These are phyloP conservation scores for Nakazawaea laoshanensis DNA, from an alignment of 805 yeast genomes.

Conservation along the genomic window DNA sequence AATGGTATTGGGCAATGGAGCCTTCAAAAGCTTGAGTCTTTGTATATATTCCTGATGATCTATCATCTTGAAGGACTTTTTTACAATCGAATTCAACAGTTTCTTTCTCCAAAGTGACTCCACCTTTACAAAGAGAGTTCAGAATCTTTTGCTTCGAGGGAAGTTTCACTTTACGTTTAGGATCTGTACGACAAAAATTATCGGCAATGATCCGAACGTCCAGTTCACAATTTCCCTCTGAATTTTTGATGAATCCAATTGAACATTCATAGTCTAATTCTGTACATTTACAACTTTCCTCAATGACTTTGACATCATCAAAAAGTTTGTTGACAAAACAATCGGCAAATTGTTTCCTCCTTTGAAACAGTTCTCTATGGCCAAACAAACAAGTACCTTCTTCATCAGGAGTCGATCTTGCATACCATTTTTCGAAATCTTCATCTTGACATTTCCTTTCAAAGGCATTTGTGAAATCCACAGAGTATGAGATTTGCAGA, in stretches of 20 bases:
- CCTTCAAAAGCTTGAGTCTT: conserved; percentile 41
- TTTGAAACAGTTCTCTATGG: conserved; percentile 47
- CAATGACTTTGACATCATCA: conserved; percentile 34
- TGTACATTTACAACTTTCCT: conserved; percentile 57
- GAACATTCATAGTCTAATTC: conserved; percentile 67
- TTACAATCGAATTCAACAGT: conserved; percentile 28
- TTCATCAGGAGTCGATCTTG: conserved; percentile 24
- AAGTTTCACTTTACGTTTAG: conserved; percentile 14
- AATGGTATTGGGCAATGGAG: conserved; percentile 44
- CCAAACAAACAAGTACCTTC: conserved; percentile 55
- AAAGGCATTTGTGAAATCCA: conserved; percentile 55
- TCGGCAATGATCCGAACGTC: conserved; percentile 12
- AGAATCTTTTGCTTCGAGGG: conserved; percentile 19
- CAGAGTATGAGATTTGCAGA: conserved; percentile 16
- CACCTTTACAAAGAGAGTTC: conserved; percentile 19
- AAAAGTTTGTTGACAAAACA: conserved; percentile 49
- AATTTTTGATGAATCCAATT: conserved; percentile 30
- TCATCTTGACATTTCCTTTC: conserved; percentile 29
- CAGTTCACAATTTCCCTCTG: conserved; percentile 39
- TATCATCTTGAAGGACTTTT: conserved; percentile 16
- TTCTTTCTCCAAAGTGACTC: conserved; percentile 13
- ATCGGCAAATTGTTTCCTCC: conserved; percentile 57
- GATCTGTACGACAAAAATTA: conserved; percentile 14
- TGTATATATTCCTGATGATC: conserved; percentile 23
- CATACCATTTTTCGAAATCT: conserved; percentile 63